Conservation (phyloP, 2,329 filamentous ascomycete genomes). For the Fusarium coicis region DNA sequence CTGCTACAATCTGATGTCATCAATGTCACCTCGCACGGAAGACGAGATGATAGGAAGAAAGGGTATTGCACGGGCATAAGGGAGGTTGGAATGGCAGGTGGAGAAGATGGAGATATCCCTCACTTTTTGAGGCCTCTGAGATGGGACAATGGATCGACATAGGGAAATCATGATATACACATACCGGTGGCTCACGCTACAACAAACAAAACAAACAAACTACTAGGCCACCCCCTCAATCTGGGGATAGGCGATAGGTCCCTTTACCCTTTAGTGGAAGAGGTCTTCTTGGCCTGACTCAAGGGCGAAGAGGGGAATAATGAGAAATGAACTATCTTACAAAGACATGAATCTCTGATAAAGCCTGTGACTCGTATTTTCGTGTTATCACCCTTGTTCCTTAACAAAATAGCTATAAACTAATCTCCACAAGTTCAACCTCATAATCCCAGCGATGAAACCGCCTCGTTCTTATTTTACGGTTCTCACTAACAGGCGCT, state of each 20-base stretch:
- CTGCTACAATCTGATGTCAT: constrained; percentile 2
- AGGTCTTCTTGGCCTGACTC: neutral
- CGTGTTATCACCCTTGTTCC: constrained; percentile 8
- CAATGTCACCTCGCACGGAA: neutral
- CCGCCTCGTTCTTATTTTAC: neutral
- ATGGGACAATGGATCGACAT: constrained; percentile 25
- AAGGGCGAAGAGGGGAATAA: neutral
- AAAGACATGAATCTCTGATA: neutral
- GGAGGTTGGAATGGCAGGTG: neutral
- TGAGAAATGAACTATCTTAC: constrained; percentile 21
- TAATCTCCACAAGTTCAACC: constrained; percentile 12
- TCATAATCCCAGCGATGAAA: constrained; percentile 7
- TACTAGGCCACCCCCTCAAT: constrained; percentile 14
- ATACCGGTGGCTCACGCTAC: constrained; percentile 39
- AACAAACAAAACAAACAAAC: constrained; percentile 9
- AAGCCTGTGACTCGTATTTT: neutral
- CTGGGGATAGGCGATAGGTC: constrained; percentile 1
- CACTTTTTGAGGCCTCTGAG: constrained; percentile 22
- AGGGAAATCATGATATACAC: constrained; percentile 39
- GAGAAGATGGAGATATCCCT: neutral
- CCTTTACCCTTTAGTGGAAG: neutral
- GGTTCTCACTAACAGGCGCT: neutral
- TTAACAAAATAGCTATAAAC: neutral
- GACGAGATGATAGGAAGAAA: constrained; percentile 3
- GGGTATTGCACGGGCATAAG: neutral